Evolutionary conservation across 345 rosid species (phyloP), one percentile per base, ranked within the genome.

Genomic region (Arabis hirsuta): DNA sequence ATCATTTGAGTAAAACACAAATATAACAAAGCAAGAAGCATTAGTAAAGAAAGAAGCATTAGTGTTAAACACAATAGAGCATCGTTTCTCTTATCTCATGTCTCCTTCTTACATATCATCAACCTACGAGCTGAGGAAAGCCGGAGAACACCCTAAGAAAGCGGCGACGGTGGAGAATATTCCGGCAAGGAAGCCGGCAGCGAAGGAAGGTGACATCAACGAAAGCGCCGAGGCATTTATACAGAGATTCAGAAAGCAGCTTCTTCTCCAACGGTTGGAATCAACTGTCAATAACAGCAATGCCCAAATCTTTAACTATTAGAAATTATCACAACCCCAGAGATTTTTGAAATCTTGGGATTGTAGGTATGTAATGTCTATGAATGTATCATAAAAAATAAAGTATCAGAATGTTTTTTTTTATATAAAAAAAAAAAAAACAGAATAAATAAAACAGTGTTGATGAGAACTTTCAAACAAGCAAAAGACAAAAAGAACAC

Each of bases 141-240:
- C 27, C 32, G 52, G 34, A 41, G 76, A 70, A 32, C 55, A 57
- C 3, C 38, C 55, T 0, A 62, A 68, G 52, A 75, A 57, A 62
- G 47, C 7, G 2, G 41, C 4, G 5, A 45, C 38, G 6, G 31
- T 20, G 66, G 75, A 62, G 55, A 65, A 57, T 1, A 12, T 51
- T 24, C 67, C 62, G 55, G 50, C 31, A 4, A 76, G 32, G 43
- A 70, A 76, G 47, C 14, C 47, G 26, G 55, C 48, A 7, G 50
- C 31, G 50, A 76, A 70, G 31, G 80, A 76, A 43, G 26, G 11
- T 12, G 97, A 89, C 80, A 76, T 89, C 39, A 80, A 91, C 50
- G 82, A 85, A 62, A 81, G 94, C 2, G 96, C 96, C 0, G 96
- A 91, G 27, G 88, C 88, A 11, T 91, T 89, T 82, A 91, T 86